Evolutionary conservation across 768 basidiomycete genomes (phyloP), one percentile per base, ranked within the genome.

Genomic region (Sutorius australiensis): DNA sequence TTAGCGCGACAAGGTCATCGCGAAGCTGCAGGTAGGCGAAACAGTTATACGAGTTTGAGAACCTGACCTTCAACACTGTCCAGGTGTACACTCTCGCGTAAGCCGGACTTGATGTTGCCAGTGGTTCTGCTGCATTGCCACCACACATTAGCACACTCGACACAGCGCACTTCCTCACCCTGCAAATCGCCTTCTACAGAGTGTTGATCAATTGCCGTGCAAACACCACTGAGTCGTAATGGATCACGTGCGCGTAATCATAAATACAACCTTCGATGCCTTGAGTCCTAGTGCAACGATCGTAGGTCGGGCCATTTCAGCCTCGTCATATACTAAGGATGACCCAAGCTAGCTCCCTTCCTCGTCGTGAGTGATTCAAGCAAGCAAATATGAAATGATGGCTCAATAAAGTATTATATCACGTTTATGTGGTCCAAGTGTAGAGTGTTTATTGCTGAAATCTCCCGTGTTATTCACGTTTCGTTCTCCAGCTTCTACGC

Each of bases 51-150:
- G 28, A 10, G 19, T 47, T 2, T 6, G 24, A 24, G 10, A 44
- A 28, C 21, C 11, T 17, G 31, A 19, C 10, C 39, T 27, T 31
- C 21, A 17, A n/a, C 37, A 21, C n/a, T 38, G 4, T 39, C 19
- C 24, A 59, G 55, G 57, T 57, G 9, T 59, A 32, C 27, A 19
- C 16, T 11, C 28, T 53, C 28, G 39, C 27, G 57, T 59, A 45
- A 36, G 55, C 53, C 8, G 28, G 17, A 40, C 32, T 7, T 9
- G 5, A 6, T 13, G 38, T 13, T 24, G 24, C 24, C 24, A 24
- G 24, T 3, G 9, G n/a, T 32, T 14, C 8, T 0, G n/a, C 31
- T 30, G 28, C n/a, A 39, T 47, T 3, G 11, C 30, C 21, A 40
- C 11, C 16, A 10, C 14, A 9, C 21, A 13, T 21, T 24, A 56